phyloP scores from a whole-genome alignment of 2,329 filamentous ascomycete species.

The Penicillium polonicum region DNA sequence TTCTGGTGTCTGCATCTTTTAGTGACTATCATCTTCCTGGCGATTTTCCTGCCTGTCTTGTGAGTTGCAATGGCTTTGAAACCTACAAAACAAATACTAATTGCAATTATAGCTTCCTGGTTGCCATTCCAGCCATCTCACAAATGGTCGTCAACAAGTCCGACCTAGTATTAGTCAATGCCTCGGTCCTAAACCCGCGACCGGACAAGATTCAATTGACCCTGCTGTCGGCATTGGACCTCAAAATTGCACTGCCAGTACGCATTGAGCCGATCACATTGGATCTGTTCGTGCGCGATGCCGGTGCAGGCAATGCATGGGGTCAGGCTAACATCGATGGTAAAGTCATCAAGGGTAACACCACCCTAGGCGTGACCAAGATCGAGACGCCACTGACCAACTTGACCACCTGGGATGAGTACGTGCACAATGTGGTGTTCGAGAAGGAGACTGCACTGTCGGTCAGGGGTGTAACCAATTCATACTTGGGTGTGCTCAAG shows the following conservation, averaged over 20 bases:
- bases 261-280: constrained; percentile 38
- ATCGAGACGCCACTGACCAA: constrained; percentile 29
- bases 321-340: constrained; percentile 25
- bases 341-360: constrained; percentile 35
- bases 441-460: constrained; percentile 26
- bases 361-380: constrained; percentile 30
- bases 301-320: constrained; percentile 30
- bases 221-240: constrained; percentile 36
- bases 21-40: constrained; percentile 37
- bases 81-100: background rate
- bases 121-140: constrained; percentile 43
- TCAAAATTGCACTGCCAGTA: constrained; percentile 38
- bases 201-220: constrained; percentile 35
- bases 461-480: constrained; percentile 29
- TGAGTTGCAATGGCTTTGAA: constrained; percentile 21
- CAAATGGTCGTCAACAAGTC: constrained; percentile 41
- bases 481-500: constrained; percentile 34
- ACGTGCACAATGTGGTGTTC: constrained; percentile 36
- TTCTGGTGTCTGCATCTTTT: constrained; percentile 43
- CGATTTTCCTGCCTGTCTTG: constrained; percentile 43
- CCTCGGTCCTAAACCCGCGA: constrained; percentile 36
- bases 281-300: constrained; percentile 35
- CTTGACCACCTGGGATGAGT: constrained; percentile 29
- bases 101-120: constrained; percentile 36
- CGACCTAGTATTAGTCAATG: constrained; percentile 37